Evolutionary conservation across 75 land plant genomes (phyloP).

Genomic region (Selaginella tamariscina): DNA sequence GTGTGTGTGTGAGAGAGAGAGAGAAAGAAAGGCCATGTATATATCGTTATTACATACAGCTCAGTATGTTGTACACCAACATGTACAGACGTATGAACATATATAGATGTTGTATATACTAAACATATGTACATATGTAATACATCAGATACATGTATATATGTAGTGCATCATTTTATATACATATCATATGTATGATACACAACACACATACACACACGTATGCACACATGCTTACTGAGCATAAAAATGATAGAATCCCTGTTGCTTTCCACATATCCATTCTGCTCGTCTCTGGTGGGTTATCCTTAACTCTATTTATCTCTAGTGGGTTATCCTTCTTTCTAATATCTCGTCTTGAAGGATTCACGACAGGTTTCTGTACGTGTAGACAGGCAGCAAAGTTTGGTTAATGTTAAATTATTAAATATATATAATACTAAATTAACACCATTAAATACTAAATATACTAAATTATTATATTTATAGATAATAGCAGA

Average conservation of each 20-base stretch:
- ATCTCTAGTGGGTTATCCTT: constrained; percentile 25
- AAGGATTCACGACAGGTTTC: constrained; percentile 3
- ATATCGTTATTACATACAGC: not conserved
- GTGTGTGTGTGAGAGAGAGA: not conserved
- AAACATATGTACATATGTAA: not conserved
- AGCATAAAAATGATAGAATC: constrained; percentile 30
- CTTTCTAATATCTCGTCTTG: constrained; percentile 35
- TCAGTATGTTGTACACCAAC: not conserved
- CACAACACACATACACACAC: constrained; percentile 56
- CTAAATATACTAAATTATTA: too few relatives aligned
- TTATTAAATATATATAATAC: too few relatives aligned
- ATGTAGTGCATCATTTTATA: not conserved
- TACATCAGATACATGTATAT: not conserved
- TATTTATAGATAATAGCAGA: too few relatives aligned
- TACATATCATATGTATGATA: not conserved
- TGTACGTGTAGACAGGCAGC: not conserved
- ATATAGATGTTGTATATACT: not conserved
- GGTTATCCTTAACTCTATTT: not conserved
- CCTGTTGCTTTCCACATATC: constrained; percentile 74
- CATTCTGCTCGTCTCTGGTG: constrained; percentile 29
- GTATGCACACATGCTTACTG: too few relatives aligned
- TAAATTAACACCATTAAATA: too few relatives aligned
- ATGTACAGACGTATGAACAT: not conserved
- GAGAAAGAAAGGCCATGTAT: not conserved
- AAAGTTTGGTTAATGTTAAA: too few relatives aligned